Evolutionary conservation across 495 filamentous ascomycete species (phyloP).

Genomic region (Diplogelasinospora grovesii): DNA sequence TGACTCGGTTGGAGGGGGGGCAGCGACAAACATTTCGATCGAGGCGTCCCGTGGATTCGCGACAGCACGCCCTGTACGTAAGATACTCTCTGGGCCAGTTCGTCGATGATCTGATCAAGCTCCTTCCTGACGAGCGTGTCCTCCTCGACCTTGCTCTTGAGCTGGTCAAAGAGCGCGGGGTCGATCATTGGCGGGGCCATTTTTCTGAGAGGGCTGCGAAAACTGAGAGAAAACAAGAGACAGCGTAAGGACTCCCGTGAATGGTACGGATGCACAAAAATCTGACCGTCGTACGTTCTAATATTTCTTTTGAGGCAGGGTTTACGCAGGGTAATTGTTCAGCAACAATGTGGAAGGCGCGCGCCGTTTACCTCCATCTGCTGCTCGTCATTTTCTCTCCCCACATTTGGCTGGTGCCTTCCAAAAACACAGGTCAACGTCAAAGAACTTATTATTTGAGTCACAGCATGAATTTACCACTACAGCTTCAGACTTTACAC

Average conservation of each 20-base stretch:
- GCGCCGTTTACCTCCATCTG: too few species aligned
- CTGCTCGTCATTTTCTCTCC: too few species aligned
- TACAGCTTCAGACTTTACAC: too few species aligned
- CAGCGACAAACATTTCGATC: conserved; percentile 59
- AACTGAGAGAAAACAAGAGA: too few species aligned
- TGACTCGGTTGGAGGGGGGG: not conserved
- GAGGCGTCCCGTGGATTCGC: conserved; percentile 80
- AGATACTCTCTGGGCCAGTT: conserved; percentile 58
- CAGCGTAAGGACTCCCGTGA: too few species aligned
- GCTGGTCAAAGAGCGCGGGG: conserved; percentile 75
- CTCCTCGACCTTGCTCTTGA: conserved; percentile 86
- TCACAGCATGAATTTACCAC: too few species aligned
- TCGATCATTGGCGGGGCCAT: conserved; percentile 54
- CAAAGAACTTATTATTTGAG: too few species aligned
- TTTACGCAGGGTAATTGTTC: too few species aligned
- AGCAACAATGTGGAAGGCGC: too few species aligned
- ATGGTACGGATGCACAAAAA: too few species aligned
- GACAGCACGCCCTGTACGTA: conserved; percentile 74
- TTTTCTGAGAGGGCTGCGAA: not conserved
- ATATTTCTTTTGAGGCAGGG: too few species aligned
- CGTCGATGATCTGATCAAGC: conserved; percentile 71
- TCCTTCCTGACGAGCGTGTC: conserved; percentile 76
- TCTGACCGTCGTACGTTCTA: too few species aligned
- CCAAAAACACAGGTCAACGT: conserved; percentile 1
- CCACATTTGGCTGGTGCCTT: not conserved